These are phyloP conservation scores for Ophiosphaerella herpotricha DNA, from an alignment of 2,329 filamentous ascomycete species.

Conservation along the genomic window DNA sequence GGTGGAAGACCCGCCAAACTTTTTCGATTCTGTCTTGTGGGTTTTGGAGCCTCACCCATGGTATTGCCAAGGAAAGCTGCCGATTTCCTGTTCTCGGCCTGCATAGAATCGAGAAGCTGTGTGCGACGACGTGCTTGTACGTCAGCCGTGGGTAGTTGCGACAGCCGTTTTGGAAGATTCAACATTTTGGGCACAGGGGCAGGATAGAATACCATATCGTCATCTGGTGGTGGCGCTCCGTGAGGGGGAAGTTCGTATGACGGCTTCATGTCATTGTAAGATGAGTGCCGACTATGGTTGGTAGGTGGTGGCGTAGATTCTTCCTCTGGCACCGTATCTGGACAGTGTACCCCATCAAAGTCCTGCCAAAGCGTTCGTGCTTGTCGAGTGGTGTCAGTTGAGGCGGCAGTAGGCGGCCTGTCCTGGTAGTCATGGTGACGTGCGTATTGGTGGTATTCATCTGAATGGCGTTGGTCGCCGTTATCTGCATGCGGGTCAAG, in stretches of 20 bases:
- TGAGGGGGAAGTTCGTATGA: constrained; percentile 22
- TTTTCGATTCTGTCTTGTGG: constrained; percentile 39
- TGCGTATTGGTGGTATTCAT: constrained; percentile 12
- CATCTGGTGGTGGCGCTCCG: constrained; percentile 62
- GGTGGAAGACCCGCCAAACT: constrained; percentile 69
- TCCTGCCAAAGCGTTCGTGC: constrained; percentile 72
- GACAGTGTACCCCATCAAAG: constrained; percentile 80
- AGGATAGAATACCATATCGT: constrained; percentile 92
- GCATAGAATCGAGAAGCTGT: constrained; percentile 70
- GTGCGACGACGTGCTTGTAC: constrained; percentile 73
- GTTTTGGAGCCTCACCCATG: constrained; percentile 12
- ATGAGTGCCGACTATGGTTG: constrained; percentile 32
- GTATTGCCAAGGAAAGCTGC: constrained; percentile 35
- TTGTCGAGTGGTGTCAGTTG: constrained; percentile 67
- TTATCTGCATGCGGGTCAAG: constrained; percentile 11
- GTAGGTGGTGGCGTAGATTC: constrained; percentile 29
- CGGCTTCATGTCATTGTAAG: constrained; percentile 52
- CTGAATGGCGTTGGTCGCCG: constrained; percentile 9
- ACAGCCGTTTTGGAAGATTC: constrained; percentile 86
- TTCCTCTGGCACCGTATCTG: constrained; percentile 51
- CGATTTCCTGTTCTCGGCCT: constrained; percentile 58
- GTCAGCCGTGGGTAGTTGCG: constrained; percentile 68
- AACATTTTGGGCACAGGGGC: constrained; percentile 93
- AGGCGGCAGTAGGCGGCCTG: constrained; percentile 59
- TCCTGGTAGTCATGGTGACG: constrained; percentile 41